Evolutionary conservation across 2,329 filamentous ascomycete species (phyloP).

Genomic region (Whalleya microplaca): DNA sequence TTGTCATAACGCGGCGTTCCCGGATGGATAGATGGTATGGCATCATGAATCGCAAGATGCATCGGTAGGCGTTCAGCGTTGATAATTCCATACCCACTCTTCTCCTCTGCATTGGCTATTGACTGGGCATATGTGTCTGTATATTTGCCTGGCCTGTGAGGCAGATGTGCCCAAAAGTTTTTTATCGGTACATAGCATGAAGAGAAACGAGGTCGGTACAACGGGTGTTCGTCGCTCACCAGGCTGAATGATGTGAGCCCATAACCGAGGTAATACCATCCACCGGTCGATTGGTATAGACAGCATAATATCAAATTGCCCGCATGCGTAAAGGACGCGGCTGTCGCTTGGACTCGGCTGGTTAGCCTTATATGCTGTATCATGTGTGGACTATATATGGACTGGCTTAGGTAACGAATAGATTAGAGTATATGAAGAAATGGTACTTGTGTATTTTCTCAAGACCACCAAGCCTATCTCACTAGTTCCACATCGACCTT

Average conservation of each 20-base stretch:
- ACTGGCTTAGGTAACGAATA: no score
- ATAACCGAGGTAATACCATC: background rate
- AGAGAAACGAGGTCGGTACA: no score
- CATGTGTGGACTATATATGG: no score
- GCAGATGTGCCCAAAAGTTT: background rate
- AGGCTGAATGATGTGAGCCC: background rate
- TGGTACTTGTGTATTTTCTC: no score
- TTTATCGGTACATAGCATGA: background rate
- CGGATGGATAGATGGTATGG: background rate
- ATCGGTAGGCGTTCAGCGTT: background rate
- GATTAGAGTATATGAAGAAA: no score
- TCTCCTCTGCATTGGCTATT: background rate
- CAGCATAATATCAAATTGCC: background rate
- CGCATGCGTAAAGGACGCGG: no score
- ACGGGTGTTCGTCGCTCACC: background rate
- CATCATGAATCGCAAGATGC: background rate
- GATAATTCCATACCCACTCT: background rate
- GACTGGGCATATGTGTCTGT: background rate
- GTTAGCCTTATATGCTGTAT: no score
- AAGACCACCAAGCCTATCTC: no score
- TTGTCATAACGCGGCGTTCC: background rate
- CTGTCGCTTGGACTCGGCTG: no score
- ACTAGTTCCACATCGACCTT: no score
- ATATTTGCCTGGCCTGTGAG: background rate
- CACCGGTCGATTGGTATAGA: background rate